Base-by-base conservation (phyloP, 768 basidiomycete genomes). In the Harrya chromipes region DNA sequence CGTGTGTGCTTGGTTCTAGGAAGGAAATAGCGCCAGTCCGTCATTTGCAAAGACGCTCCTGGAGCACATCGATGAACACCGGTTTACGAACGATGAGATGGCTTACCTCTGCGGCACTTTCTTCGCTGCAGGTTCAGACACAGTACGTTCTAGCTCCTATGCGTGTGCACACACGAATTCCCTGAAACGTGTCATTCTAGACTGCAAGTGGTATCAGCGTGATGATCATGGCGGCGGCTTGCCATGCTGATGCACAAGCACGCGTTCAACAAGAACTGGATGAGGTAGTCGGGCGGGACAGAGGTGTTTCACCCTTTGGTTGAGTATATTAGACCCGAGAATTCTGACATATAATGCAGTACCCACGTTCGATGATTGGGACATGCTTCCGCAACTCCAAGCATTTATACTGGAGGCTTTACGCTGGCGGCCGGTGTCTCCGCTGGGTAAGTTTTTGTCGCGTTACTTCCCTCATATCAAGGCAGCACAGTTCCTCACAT, bases 41-140 rank as follows among this genome's bases (percentile, higher is more conserved):
- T 63, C 75, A 11, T 82, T 84, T 52, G 78, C 71, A 1, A 75
- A 72, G 59, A 76, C 77, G 50, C 72, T 83, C 24, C 60, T 82
- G 4, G 78, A 81, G 49, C 72, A 72, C 9, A 74, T 78, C 51
- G 52, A 62, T 1, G 72, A 77, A 42, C 73, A 79, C 23, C 73
- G 71, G 11, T 70, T 83, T 2, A 72, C 77, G 5, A 70, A 76
- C 45, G 68, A 76, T 46, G 80, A 84, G 54, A 72, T 74, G 4
- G 74, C 81, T 0, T 84, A 82, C 58, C 72, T 84, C 17, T 78
- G 76, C 1, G 82, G 82, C 1, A 73, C 73, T 33, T 75, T 84
- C 68, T 84, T 82, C 49, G 80, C 79, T 21, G 82, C 82, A 12
- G 82, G 82, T 3, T 74, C 76, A 1, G 81, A 82, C 52, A 83